Base-by-base conservation (phyloP, 2,329 filamentous ascomycete species). In the Microascus cirrosus region DNA sequence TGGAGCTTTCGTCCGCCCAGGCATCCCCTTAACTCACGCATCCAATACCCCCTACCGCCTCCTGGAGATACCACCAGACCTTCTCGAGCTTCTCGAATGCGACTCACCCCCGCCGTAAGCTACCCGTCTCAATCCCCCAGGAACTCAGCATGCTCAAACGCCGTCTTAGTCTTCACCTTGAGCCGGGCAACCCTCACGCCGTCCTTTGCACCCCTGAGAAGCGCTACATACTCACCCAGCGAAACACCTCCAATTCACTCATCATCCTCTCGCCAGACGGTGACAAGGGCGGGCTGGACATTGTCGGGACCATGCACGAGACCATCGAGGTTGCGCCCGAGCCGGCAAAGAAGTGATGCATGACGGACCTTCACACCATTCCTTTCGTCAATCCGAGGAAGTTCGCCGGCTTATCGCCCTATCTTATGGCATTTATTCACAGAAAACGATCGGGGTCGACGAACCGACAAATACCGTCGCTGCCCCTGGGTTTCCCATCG, bases 181-280 rank as follows among this genome's bases (percentile, higher is more conserved):
- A 77, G 61, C 74, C 77, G 13, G 78, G 79, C 22, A 71, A 77
- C 24, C 69, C 74, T 1, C 67, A 69, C 2, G 81, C 82, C 28
- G 66, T 84, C 50, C 74, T 86, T 57, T 77, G 72, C 63, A 75
- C 77, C 1, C 75, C 74, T 3, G 68, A 72, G 57, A 78, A 76
- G 63, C 78, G 76, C 18, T 86, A 84, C 69, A 75, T 75, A 6
- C 74, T 86, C 53, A 80, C 80, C 34, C 83, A 86, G 65, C 86
- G 86, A 67, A 86, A 85, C 67, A 85, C 83, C 0, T 86, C 83
- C 53, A 86, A 86, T 65, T 78, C 80, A n/a, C 73, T 86, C 53
- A 79, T 85, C 63, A 67, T 86, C 2, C 71, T 86, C 35, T 66
- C 71, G 28, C 70, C 75, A 2, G 45, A 48, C 13, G 55, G n/a